A percentile compares a stretch with the other conserved stretches of the same genome.
Conservation (phyloP, 179 eudicot genomes). For the Patellifolia procumbens region DNA sequence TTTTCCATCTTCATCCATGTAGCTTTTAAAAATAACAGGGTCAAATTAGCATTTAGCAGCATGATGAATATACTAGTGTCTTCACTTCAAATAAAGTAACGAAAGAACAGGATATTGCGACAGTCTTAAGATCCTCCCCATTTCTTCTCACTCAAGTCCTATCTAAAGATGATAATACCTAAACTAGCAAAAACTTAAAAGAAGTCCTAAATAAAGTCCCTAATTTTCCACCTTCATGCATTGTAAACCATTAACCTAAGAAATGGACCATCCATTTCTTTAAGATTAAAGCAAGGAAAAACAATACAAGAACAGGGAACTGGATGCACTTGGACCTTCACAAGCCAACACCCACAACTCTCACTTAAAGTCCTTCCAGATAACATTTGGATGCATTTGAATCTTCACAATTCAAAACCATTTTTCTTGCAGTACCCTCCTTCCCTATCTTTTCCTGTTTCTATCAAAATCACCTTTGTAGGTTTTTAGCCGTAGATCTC, state of each 20-base stretch:
- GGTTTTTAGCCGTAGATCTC: neutral
- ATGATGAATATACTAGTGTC: neutral
- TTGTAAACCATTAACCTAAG: no score
- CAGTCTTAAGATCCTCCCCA: no score
- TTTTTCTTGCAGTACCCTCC: neutral
- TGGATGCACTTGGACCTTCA: no score
- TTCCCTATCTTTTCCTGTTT: neutral
- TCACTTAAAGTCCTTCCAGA: neutral
- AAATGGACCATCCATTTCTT: no score
- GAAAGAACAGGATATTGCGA: neutral
- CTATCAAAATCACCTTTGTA: neutral
- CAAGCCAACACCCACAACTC: neutral
- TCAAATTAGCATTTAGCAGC: slow-evolving; percentile 8
- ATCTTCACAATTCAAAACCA: neutral
- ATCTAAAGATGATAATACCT: no score
- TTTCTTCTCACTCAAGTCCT: no score
- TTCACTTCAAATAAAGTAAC: neutral
- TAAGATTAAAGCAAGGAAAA: no score
- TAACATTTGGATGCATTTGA: neutral
- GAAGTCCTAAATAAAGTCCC: no score
- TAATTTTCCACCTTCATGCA: no score
- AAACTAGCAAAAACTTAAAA: no score
- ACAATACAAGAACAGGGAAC: no score
- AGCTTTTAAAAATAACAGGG: slow-evolving; percentile 42
- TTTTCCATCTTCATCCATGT: slow-evolving; percentile 68